Conservation (phyloP, 1,284 basidiomycete species). For the Taiwanofungus camphoratus region DNA sequence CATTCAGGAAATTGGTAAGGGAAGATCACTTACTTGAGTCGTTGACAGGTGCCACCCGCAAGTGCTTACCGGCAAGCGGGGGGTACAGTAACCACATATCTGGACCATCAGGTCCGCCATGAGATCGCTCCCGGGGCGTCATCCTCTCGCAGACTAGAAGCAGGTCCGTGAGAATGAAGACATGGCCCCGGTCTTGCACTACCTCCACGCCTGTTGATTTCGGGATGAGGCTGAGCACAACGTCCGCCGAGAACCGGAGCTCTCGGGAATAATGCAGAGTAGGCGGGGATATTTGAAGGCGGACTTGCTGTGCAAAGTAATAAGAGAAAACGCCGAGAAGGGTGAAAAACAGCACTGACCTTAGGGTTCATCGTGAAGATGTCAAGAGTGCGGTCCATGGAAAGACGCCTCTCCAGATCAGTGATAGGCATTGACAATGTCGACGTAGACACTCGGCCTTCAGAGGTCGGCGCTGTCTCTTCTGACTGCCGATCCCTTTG, state of each 20-base stretch:
- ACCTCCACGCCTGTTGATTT: slow-evolving; percentile 70
- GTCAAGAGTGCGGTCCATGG: slow-evolving; percentile 80
- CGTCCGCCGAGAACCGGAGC: slow-evolving; percentile 72
- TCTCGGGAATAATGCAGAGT: slow-evolving; percentile 77
- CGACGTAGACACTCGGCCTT: slow-evolving; percentile 44
- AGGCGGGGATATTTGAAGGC: slow-evolving; percentile 86
- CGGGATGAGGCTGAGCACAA: slow-evolving; percentile 76
- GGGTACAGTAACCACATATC: slow-evolving; percentile 97
- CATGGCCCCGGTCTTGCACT: slow-evolving; percentile 71
- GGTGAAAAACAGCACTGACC: slow-evolving; percentile 36
- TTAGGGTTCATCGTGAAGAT: slow-evolving; percentile 96
- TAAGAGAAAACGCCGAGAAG: not conserved
- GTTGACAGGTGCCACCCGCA: slow-evolving; percentile 63
- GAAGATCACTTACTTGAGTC: slow-evolving; percentile 43
- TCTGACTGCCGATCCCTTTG: slow-evolving; percentile 52
- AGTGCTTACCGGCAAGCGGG: slow-evolving; percentile 91
- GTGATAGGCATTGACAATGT: slow-evolving; percentile 53
- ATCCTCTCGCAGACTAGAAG: slow-evolving; percentile 87
- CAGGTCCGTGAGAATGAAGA: slow-evolving; percentile 90
- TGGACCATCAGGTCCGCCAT: slow-evolving; percentile 48
- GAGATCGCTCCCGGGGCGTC: slow-evolving; percentile 53
- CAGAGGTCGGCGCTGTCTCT: slow-evolving; percentile 51
- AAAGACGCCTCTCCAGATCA: slow-evolving; percentile 80
- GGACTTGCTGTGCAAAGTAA: slow-evolving; percentile 61
- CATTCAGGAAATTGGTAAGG: slow-evolving; percentile 5